These are phyloP conservation scores for Amanita pseudoporphyria DNA, from an alignment of 768 basidiomycete species.

Conservation along the genomic window DNA sequence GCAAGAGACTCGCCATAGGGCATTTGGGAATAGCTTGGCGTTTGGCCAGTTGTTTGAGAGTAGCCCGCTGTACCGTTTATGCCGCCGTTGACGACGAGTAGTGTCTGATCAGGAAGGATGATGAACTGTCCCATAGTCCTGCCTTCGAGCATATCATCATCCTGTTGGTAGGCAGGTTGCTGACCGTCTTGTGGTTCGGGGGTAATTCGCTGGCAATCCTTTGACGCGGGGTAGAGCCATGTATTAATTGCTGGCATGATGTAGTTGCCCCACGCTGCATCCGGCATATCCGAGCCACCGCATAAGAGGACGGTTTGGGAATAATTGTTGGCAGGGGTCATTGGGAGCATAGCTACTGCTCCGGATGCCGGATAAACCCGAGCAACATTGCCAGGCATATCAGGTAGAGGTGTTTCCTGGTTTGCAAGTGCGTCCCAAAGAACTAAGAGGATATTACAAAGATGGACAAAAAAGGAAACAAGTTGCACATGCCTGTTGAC, in stretches of 20 bases:
- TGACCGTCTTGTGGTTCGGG: slow-evolving; percentile 75
- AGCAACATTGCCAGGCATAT: slow-evolving; percentile 64
- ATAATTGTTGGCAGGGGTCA: slow-evolving; percentile 86
- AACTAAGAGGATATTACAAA: slow-evolving; percentile 18
- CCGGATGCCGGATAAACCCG: slow-evolving; percentile 90
- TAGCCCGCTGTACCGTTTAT: slow-evolving; percentile 86
- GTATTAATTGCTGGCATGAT: slow-evolving; percentile 64
- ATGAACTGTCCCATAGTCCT: slow-evolving; percentile 93
- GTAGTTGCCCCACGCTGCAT: slow-evolving; percentile 68
- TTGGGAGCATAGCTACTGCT: slow-evolving; percentile 81
- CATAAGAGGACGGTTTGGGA: slow-evolving; percentile 83
- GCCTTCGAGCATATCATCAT: slow-evolving; percentile 65
- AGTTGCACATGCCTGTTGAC: slow-evolving; percentile 49
- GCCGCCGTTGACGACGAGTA: slow-evolving; percentile 81
- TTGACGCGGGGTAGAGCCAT: slow-evolving; percentile 58
- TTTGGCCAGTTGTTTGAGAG: slow-evolving; percentile 44
- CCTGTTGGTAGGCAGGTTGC: slow-evolving; percentile 47
- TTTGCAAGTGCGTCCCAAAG: slow-evolving; percentile 48
- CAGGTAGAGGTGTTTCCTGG: slow-evolving; percentile 50
- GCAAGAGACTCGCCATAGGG: slow-evolving; percentile 68
- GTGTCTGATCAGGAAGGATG: slow-evolving; percentile 64
- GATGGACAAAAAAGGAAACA: slow-evolving; percentile 4
- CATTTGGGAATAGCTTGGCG: slow-evolving; percentile 39
- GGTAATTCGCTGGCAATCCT: slow-evolving; percentile 74
- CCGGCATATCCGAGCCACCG: slow-evolving; percentile 77